Percentiles rank a stretch among this genome's conserved stretches.
Conservation (phyloP, 768 basidiomycete species). For the Hypsizygus marmoreus region DNA sequence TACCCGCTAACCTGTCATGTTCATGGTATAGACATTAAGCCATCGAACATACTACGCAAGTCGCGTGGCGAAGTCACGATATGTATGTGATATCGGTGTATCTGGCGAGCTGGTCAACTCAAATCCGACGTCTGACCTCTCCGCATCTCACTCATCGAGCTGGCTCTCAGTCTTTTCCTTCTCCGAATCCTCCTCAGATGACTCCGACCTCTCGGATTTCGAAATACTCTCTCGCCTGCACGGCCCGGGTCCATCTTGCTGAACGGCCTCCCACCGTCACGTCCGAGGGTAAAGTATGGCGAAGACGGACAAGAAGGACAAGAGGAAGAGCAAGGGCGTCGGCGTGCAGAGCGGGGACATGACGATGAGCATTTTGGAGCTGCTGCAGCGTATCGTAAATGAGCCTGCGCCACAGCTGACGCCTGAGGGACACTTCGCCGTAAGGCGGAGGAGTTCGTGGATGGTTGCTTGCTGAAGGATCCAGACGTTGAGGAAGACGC, state of each 20-base stretch:
- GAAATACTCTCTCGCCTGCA: constrained; percentile 78
- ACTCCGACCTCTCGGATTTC: constrained; percentile 78
- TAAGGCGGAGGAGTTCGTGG: constrained; percentile 83
- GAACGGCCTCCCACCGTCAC: constrained; percentile 35
- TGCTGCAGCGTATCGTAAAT: constrained; percentile 97
- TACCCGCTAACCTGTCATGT: constrained; percentile 21
- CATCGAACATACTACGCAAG: constrained; percentile 95
- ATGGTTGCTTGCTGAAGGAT: constrained; percentile 90
- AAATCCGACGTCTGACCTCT: constrained; percentile 99
- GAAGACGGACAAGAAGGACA: constrained; percentile 83
- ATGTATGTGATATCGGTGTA: constrained; percentile 98
- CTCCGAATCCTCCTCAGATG: constrained; percentile 76
- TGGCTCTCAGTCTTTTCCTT: constrained; percentile 98
- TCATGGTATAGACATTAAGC: constrained; percentile 86
- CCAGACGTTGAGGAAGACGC: constrained; percentile 79
- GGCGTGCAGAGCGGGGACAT: constrained; percentile 91
- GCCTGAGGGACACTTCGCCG: constrained; percentile 65
- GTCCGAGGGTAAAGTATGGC: constrained; percentile 40
- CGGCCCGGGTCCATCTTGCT: constrained; percentile 59
- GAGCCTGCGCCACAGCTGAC: constrained; percentile 92
- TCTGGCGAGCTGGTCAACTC: constrained; percentile 98
- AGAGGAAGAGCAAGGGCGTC: constrained; percentile 89
- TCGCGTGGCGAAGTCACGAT: constrained; percentile 97
- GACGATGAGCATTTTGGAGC: constrained; percentile 97
- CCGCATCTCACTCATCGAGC: constrained; percentile 95